Conservation (phyloP, 1,284 basidiomycete species). For the Violaceomyces palustris region DNA sequence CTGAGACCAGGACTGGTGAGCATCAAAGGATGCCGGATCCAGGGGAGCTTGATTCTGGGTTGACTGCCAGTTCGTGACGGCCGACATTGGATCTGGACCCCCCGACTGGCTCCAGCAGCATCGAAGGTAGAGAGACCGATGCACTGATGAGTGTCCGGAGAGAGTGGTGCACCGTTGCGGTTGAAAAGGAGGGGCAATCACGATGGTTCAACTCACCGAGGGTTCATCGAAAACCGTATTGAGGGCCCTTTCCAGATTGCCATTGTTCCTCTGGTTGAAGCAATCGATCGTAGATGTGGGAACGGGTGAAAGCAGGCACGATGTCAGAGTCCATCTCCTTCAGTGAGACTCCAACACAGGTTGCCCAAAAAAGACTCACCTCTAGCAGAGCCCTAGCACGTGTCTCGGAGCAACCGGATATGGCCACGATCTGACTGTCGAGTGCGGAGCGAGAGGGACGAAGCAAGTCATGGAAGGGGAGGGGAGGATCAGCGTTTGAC, state of each 20-base stretch:
- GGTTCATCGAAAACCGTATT: constrained; percentile 27
- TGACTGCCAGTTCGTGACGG: neutral
- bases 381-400: constrained; percentile 10
- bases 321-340: neutral
- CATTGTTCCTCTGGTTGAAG: constrained; percentile 7
- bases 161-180: neutral
- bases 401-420: constrained; percentile 22
- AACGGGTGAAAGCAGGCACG: neutral
- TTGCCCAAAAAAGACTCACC: too few relatives aligned
- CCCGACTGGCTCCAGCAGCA: too few relatives aligned
- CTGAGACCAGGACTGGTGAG: neutral
- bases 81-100: neutral
- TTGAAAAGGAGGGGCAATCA: neutral
- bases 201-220: constrained; percentile 7
- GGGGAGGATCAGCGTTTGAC: too few relatives aligned
- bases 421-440: constrained; percentile 17
- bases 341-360: neutral
- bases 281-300: neutral
- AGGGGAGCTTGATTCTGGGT: neutral
- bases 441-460: too few relatives aligned
- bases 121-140: too few relatives aligned
- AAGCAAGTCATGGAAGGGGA: too few relatives aligned
- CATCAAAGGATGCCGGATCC: neutral
- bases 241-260: constrained; percentile 16
- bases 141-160: neutral